Conservation (phyloP, 2,329 filamentous ascomycete species). For the Macrophomina tecta region DNA sequence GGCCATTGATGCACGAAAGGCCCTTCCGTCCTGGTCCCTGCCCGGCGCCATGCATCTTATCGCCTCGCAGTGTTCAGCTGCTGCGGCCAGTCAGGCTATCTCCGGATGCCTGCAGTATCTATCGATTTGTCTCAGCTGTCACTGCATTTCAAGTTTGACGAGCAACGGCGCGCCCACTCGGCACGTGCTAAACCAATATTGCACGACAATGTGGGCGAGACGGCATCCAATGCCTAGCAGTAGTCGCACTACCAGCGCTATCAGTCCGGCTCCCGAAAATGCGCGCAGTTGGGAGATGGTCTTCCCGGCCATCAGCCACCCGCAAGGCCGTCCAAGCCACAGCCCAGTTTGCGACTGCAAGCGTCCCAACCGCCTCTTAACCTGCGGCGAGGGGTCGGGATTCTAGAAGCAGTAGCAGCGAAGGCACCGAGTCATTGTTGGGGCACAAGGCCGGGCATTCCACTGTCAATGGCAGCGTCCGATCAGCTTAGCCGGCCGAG, state of each 20-base stretch:
- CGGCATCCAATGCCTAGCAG: not conserved
- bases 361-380: conserved; percentile 5
- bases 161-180: conserved; percentile 2
- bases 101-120: conserved; percentile 20
- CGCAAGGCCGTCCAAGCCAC: conserved; percentile 7
- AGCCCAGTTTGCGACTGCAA: not conserved
- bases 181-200: conserved; percentile 19
- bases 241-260: conserved; percentile 6
- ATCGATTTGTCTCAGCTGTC: conserved; percentile 20
- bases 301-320: not conserved
- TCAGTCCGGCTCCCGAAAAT: not conserved
- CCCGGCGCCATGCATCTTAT: conserved; percentile 1
- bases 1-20: conserved; percentile 17
- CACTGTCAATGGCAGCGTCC: not conserved
- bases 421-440: conserved; percentile 1
- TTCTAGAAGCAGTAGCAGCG: not conserved
- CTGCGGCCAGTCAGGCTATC: conserved; percentile 17
- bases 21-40: not conserved
- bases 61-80: conserved; percentile 13
- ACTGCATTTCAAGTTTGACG: conserved; percentile 22
- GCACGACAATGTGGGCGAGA: not conserved
- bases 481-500: conserved; percentile 26
- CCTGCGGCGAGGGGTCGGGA: not conserved
- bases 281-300: not conserved
- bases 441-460: not conserved